Percentiles rank a stretch among this genome's conserved stretches.
These are phyloP conservation scores for Spathaspora girioi DNA, from an alignment of 805 yeast species.

Conservation along the genomic window DNA sequence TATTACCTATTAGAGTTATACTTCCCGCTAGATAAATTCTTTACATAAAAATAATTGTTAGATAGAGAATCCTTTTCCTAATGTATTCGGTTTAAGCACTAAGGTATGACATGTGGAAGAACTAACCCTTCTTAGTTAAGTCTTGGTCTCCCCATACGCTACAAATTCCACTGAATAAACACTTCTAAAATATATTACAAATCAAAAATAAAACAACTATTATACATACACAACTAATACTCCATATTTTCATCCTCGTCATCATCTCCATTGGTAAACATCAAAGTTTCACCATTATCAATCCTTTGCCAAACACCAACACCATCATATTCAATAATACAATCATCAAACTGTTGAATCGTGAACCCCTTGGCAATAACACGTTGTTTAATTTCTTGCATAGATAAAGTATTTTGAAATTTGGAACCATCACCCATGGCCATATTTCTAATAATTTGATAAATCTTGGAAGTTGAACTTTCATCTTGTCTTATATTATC, in stretches of 20 bases:
- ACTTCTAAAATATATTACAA: not conserved
- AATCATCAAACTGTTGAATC: constrained; percentile 67
- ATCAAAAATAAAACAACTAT: not conserved
- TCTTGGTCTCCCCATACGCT: too few species aligned
- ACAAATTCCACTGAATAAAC: too few species aligned
- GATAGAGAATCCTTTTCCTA: too few species aligned
- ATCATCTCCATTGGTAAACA: constrained; percentile 44
- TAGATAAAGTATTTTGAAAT: constrained; percentile 27
- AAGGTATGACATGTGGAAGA: too few species aligned
- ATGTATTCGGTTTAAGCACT: too few species aligned
- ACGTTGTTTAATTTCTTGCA: constrained; percentile 55
- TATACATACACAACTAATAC: constrained; percentile 8
- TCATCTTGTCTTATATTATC: constrained; percentile 54
- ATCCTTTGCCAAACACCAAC: constrained; percentile 74
- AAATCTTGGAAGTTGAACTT: constrained; percentile 65
- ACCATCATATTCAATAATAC: constrained; percentile 69
- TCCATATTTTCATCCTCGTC: constrained; percentile 29
- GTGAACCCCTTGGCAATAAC: constrained; percentile 82
- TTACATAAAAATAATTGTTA: too few species aligned
- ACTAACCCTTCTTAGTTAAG: too few species aligned
- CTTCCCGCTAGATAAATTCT: too few species aligned
- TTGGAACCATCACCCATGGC: constrained; percentile 37
- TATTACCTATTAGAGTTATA: too few species aligned
- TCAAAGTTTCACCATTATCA: constrained; percentile 64
- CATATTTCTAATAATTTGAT: constrained; percentile 62